Evolutionary conservation across 2,329 filamentous ascomycete genomes (phyloP), one percentile per base, ranked within the genome.

Genomic region (Trichophyton equinum): DNA sequence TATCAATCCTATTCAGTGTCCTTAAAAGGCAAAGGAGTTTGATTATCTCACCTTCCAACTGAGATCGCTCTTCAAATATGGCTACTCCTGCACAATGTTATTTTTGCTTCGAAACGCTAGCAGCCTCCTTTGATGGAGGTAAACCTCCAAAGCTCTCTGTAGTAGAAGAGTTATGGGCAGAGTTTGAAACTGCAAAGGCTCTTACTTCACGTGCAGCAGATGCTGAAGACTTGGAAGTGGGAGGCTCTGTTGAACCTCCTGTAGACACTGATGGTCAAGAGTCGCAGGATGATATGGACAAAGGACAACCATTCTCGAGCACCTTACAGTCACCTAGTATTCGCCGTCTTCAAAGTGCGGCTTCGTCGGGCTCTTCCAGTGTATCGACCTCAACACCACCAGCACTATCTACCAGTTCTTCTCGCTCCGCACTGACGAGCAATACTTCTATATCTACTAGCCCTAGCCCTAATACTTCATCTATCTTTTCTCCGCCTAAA

Each of bases 31-130:
- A 47, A 20, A 20, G 18, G 40, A 44, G 4, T 47, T 47, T 47
- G 25, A 20, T 51, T 51, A 4, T 51, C 13, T 27, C 3, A 13
- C 7, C 47, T 7, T 27, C 15, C 22, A 27, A 51, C 13, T 22
- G n/a, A 6, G 3, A 11, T 40, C 30, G 9, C 18, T 22, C 13
- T 33, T 53, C 22, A n/a, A 51, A 51, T 38, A 97, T 97, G 92
- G 92, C 94, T 57, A 87, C 87, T 61, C 76, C 83, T 68, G 86
- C 86, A 62, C 92, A 97, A 75, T 96, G 91, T 75, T 85, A 92
- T 69, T 91, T 86, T 75, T 96, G 91, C 78, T 97, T 99, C 79
- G 94, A 99, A 76, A 81, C 81, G 46, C 84, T 99, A 42, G 81
- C 84, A 57, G 87, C 91, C 60, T 82, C 85, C 63, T 88, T 95